Evolutionary conservation across 164 flowering plant genomes (phyloP).

Genomic region (Nymphaea colorata): DNA sequence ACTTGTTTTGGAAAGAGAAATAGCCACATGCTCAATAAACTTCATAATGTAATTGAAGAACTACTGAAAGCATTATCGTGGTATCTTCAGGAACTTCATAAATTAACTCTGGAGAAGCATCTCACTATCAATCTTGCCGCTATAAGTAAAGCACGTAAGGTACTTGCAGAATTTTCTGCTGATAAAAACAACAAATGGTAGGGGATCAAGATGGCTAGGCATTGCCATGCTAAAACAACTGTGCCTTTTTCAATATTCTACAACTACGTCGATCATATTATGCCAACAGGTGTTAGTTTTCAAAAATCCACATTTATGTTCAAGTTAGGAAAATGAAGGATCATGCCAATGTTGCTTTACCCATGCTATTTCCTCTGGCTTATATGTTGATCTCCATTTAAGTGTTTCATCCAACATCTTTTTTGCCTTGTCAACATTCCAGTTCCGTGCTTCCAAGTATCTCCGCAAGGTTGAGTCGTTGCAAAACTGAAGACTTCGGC

Average conservation of each 20-base stretch:
- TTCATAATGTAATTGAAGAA: background rate
- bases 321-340: background rate
- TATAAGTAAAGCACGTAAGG: no score
- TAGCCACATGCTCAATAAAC: background rate
- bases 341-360: constrained; percentile 22
- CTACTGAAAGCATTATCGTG: background rate
- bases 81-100: background rate
- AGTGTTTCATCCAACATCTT: constrained; percentile 88
- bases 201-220: background rate
- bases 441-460: constrained; percentile 82
- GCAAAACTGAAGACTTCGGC: constrained; percentile 47
- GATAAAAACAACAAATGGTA: background rate
- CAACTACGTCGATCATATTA: no score
- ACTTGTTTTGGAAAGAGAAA: background rate
- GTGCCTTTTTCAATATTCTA: no score
- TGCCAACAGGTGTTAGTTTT: background rate
- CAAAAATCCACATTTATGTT: background rate
- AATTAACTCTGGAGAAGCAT: no score
- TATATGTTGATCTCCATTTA: constrained; percentile 73
- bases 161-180: no score
- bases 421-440: constrained; percentile 86
- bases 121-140: background rate
- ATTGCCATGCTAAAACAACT: no score
- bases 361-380: constrained; percentile 97
- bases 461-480: constrained; percentile 71